Conservation (phyloP, 768 basidiomycete species). For the Boletus vinaceobasis region DNA sequence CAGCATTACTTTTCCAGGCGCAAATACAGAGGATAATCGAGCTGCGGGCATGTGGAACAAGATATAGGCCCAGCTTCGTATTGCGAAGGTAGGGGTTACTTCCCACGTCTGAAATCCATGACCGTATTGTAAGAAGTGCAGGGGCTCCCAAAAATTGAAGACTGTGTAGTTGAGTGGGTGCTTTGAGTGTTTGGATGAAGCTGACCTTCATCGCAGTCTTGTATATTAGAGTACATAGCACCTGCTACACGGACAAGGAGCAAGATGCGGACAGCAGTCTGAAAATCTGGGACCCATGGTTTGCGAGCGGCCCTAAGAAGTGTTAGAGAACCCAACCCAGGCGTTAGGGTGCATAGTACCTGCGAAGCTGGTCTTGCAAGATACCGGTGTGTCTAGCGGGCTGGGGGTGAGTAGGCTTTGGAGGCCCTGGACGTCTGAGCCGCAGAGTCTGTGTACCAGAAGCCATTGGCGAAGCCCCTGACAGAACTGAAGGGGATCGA, state of each 20-base stretch:
- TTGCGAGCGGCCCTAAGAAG: conserved; percentile 56
- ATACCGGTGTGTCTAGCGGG: conserved; percentile 59
- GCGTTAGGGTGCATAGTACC: conserved; percentile 37
- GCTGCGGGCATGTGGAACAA: conserved; percentile 72
- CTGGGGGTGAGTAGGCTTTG: conserved; percentile 25
- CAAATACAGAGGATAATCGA: conserved; percentile 53
- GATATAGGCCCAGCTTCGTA: conserved; percentile 94
- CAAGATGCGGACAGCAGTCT: conserved; percentile 78
- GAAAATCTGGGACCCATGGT: conserved; percentile 86
- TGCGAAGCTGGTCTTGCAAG: conserved; percentile 76
- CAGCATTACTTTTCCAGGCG: conserved; percentile 66
- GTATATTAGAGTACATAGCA: conserved; percentile 94
- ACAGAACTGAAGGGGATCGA: background rate
- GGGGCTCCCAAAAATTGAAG: conserved; percentile 98
- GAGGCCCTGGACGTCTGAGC: conserved; percentile 43
- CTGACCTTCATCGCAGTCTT: conserved; percentile 95
- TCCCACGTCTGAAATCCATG: conserved; percentile 99
- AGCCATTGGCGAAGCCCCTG: conserved; percentile 32
- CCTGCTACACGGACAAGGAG: conserved; percentile 74
- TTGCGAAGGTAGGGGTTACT: conserved; percentile 83
- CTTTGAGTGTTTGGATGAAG: background rate
- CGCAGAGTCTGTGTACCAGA: conserved; percentile 49
- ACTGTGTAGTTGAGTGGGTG: conserved; percentile 46
- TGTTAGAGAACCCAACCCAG: conserved; percentile 8
- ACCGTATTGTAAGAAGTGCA: conserved; percentile 86